Percentiles rank a stretch among this genome's conserved stretches.
phyloP scores from a whole-genome alignment of 805 yeast genomes.

The Ogataea haglerorum region DNA sequence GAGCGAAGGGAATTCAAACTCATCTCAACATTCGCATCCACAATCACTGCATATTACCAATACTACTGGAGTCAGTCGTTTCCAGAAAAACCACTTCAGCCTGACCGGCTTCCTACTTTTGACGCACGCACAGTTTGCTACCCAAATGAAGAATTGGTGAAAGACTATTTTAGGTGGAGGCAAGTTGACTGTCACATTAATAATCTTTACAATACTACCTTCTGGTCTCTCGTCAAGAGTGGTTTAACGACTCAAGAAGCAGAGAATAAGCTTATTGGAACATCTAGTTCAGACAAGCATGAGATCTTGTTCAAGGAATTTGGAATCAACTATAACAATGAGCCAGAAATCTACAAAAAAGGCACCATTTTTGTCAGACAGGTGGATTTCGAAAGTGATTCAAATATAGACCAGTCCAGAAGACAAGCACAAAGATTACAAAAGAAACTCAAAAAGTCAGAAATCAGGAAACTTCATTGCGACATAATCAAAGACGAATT shows the following conservation, averaged over 20 bases:
- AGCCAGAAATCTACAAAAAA: slow-evolving; percentile 82
- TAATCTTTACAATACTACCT: slow-evolving; percentile 87
- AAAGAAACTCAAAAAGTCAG: slow-evolving; percentile 48
- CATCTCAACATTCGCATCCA: slow-evolving; percentile 75
- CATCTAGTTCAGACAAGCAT: slow-evolving; percentile 79
- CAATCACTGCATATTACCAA: slow-evolving; percentile 75
- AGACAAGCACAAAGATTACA: slow-evolving; percentile 50
- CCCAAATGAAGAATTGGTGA: slow-evolving; percentile 56
- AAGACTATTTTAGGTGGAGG: slow-evolving; percentile 91
- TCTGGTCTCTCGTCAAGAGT: slow-evolving; percentile 84
- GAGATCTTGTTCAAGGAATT: slow-evolving; percentile 78
- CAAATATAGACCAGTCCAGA: slow-evolving; percentile 22
- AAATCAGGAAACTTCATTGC: slow-evolving; percentile 44
- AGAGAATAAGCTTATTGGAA: slow-evolving; percentile 71
- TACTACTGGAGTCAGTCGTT: slow-evolving; percentile 63
- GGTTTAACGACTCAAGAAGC: slow-evolving; percentile 75
- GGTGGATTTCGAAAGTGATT: slow-evolving; percentile 1
- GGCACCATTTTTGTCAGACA: slow-evolving; percentile 68
- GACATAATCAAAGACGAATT: slow-evolving; percentile 65
- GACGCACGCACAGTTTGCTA: slow-evolving; percentile 89
- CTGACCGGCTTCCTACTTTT: slow-evolving; percentile 70
- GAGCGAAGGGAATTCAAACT: slow-evolving; percentile 83
- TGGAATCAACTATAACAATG: slow-evolving; percentile 86
- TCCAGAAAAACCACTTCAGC: slow-evolving; percentile 39
- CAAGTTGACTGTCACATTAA: slow-evolving; percentile 97